Evolutionary conservation across 2,329 filamentous ascomycete species (phyloP).

Genomic region (Zymoseptoria passerinii): DNA sequence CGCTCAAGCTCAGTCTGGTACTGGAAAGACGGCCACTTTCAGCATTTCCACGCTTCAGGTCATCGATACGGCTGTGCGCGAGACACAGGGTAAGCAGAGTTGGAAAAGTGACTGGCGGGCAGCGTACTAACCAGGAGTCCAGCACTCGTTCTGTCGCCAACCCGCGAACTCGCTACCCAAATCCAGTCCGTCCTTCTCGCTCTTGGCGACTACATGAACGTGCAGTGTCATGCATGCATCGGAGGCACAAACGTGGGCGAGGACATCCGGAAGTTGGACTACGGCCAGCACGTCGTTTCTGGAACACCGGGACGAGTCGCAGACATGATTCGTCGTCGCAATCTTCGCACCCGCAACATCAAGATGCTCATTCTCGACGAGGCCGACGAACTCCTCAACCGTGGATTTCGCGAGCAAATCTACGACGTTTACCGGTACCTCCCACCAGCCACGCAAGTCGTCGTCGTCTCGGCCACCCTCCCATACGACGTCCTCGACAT

Average conservation of each 20-base stretch:
- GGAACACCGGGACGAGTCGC: slow-evolving; percentile 93
- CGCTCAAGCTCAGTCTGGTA: slow-evolving; percentile 95
- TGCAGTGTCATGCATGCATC: slow-evolving; percentile 97
- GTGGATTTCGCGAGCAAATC: slow-evolving; percentile 95
- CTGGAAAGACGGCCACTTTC: slow-evolving; percentile 99
- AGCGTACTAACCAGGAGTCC: background rate
- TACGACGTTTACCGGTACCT: slow-evolving; percentile 98
- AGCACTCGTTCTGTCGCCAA: slow-evolving; percentile 90
- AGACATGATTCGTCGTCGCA: slow-evolving; percentile 71
- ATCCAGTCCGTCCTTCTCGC: slow-evolving; percentile 98
- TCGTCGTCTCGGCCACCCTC: slow-evolving; percentile 91
- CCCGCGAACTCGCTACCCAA: slow-evolving; percentile 92
- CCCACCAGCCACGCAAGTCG: slow-evolving; percentile 94
- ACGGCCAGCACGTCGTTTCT: slow-evolving; percentile 95
- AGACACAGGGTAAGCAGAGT: slow-evolving; percentile 94
- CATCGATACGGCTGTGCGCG: slow-evolving; percentile 89
- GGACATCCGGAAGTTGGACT: slow-evolving; percentile 94
- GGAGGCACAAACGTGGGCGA: slow-evolving; percentile 96
- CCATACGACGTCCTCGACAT: slow-evolving; percentile 98
- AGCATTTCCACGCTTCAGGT: slow-evolving; percentile 98
- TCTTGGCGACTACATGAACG: slow-evolving; percentile 99
- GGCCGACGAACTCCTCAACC: slow-evolving; percentile 74
- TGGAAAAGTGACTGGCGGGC: slow-evolving; percentile 45
- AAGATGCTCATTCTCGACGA: slow-evolving; percentile 73
- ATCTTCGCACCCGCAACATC: slow-evolving; percentile 64